These are phyloP conservation scores for Avicennia marina DNA, from an alignment of 257 asterid species.

Conservation along the genomic window DNA sequence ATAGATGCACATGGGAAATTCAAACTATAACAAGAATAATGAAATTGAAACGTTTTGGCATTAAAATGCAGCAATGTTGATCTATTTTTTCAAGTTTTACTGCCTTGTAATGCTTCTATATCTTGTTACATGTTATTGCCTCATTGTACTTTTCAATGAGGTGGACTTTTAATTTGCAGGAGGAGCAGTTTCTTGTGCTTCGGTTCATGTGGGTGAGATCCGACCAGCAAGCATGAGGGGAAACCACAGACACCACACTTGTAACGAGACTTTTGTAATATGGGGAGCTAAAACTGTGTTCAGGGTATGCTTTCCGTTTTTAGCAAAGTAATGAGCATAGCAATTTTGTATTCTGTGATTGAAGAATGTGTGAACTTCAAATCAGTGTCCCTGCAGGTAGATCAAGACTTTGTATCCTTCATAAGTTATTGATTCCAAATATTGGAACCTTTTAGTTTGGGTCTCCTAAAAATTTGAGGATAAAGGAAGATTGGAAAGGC, in stretches of 20 bases:
- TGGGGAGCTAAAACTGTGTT: constrained; percentile 96
- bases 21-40: too few species aligned
- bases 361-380: neutral
- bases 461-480: neutral
- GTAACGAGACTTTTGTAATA: constrained; percentile 83
- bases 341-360: neutral
- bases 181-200: constrained; percentile 65
- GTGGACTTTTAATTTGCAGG: constrained; percentile 44
- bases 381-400: neutral
- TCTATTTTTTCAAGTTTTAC: too few species aligned
- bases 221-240: constrained; percentile 76
- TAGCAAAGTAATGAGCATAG: neutral
- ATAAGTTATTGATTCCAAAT: neutral
- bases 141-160: constrained; percentile 8
- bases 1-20: too few species aligned
- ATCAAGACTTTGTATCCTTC: neutral
- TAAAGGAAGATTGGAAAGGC: neutral
- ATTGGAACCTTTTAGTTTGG: constrained; percentile 2
- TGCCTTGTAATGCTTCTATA: neutral
- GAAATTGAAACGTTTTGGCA: neutral
- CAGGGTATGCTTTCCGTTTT: constrained; percentile 48
- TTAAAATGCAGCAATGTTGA: too few species aligned
- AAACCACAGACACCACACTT: constrained; percentile 83
- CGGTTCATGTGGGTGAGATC: constrained; percentile 82
- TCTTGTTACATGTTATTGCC: neutral